These are phyloP conservation scores for Kwoniella shivajii DNA, from an alignment of 1,284 basidiomycete species.

Conservation along the genomic window DNA sequence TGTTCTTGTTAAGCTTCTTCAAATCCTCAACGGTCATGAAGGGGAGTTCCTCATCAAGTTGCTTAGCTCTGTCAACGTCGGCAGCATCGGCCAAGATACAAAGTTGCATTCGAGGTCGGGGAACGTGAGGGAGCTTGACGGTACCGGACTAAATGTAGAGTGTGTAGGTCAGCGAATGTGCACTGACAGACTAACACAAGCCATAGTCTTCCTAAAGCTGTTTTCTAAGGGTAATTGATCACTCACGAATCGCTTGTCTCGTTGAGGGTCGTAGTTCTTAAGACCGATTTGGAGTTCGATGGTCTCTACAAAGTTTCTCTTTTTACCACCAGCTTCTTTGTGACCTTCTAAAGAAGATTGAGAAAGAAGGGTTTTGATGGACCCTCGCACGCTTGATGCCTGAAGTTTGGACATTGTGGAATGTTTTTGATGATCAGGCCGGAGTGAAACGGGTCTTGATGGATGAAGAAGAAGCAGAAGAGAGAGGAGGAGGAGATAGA, in stretches of 20 bases:
- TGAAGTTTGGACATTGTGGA: conserved; percentile 68
- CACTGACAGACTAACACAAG: too few species aligned
- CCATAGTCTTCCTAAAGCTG: too few species aligned
- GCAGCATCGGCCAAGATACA: conserved; percentile 99
- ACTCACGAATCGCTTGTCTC: conserved; percentile 56
- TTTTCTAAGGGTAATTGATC: too few species aligned
- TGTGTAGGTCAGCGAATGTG: too few species aligned
- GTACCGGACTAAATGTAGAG: conserved; percentile 78
- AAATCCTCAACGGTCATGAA: conserved; percentile 99
- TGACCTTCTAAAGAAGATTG: conserved; percentile 60
- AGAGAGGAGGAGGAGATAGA: background rate
- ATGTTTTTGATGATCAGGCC: conserved; percentile 17
- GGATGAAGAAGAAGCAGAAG: conserved; percentile 23
- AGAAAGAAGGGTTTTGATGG: conserved; percentile 79
- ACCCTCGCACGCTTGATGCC: conserved; percentile 98
- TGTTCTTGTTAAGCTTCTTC: conserved; percentile 89
- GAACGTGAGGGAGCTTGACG: conserved; percentile 94
- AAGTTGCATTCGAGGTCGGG: conserved; percentile 97
- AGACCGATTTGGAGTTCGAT: conserved; percentile 95
- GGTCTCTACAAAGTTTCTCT: conserved; percentile 72
- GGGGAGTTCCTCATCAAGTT: conserved; percentile 54
- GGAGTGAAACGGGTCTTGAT: conserved; percentile 26
- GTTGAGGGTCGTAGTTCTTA: conserved; percentile 92
- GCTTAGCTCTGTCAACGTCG: conserved; percentile 80
- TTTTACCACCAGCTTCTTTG: conserved; percentile 59